Evolutionary conservation across 495 filamentous ascomycete genomes (phyloP), one percentile per base, ranked within the genome.

Genomic region (Cryomyces minteri): DNA sequence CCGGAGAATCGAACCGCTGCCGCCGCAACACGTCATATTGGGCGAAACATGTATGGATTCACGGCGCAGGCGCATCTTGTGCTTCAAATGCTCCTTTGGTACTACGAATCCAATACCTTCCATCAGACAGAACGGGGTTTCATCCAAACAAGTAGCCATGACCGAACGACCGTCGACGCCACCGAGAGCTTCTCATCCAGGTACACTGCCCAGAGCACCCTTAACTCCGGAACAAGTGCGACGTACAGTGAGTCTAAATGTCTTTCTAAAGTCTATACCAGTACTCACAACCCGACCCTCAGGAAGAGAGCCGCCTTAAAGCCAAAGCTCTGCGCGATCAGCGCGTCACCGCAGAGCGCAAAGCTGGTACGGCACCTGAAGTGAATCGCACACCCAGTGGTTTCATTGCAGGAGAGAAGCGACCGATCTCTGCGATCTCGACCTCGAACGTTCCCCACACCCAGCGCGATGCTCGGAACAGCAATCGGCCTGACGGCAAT

Each of bases 291-390:
- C 11, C 10, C 6, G 3, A 6, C 30, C 12, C 5, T 7, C 48
- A 94, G 87, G 90, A 96, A 74, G 72, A 85, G 53, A 88, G 79
- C 53, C 81, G 92, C 38, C 77, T 94, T 39, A 83, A 77, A 68
- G 92, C 90, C 32, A 96, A 94, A 70, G 88, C 86, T 12, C 65
- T 88, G 38, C 80, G 83, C 18, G 76, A 82, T 51, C 74, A 79
- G 48, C 70, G 59, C 43, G 62, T 62, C 37, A 57, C 59, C 14
- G 57, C 61, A 28, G 49, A 70, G 70, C 51, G 64, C 71, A 5
- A 55, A 48, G 62, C 62, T 25, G 52, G 12, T 11, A 44, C 46
- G 38, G 57, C 42, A 33, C 40, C 59, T 34, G 51, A 46, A 51
- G 44, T 46, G 46, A 25, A 25, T 25, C 18, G 18, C 18, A 46